phyloP scores from a whole-genome alignment of 2,329 filamentous ascomycete genomes.

The Verticillium alfalfae region DNA sequence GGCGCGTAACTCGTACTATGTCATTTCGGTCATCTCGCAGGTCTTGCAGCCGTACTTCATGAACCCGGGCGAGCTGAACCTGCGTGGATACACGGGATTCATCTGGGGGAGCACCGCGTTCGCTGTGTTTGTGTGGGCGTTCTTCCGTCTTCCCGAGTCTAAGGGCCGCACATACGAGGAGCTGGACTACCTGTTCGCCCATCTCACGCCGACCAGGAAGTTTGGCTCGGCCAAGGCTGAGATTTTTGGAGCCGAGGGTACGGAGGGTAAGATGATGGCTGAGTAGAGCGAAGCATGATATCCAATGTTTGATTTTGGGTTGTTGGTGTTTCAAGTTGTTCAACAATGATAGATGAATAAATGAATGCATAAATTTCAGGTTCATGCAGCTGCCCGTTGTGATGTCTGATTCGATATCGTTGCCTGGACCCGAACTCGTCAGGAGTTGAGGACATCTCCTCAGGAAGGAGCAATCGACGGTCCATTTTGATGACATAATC shows the following conservation, averaged over 20 bases:
- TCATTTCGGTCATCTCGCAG: constrained; percentile 14
- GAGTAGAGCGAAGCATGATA: background rate
- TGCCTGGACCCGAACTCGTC: too few relatives aligned
- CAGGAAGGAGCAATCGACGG: too few relatives aligned
- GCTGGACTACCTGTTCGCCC: constrained; percentile 12
- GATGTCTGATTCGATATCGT: too few relatives aligned
- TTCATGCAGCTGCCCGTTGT: too few relatives aligned
- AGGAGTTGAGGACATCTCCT: too few relatives aligned
- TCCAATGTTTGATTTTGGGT: too few relatives aligned
- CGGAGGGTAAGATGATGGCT: background rate
- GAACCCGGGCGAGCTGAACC: constrained; percentile 30
- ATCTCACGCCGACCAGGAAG: constrained; percentile 1
- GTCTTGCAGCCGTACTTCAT: constrained; percentile 24
- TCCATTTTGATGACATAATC: too few relatives aligned
- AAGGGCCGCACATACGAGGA: constrained; percentile 17
- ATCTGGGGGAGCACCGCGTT: constrained; percentile 12
- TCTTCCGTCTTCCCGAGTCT: constrained; percentile 17
- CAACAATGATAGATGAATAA: too few relatives aligned
- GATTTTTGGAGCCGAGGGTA: background rate
- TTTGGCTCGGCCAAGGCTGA: constrained; percentile 1
- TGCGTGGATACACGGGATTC: constrained; percentile 25
- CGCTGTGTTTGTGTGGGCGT: constrained; percentile 13
- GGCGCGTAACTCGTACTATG: constrained; percentile 17
- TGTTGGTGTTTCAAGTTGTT: too few relatives aligned
- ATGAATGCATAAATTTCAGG: too few relatives aligned